These are phyloP conservation scores for Neonectria punicea DNA, from an alignment of 2,329 filamentous ascomycete genomes.

Conservation along the genomic window DNA sequence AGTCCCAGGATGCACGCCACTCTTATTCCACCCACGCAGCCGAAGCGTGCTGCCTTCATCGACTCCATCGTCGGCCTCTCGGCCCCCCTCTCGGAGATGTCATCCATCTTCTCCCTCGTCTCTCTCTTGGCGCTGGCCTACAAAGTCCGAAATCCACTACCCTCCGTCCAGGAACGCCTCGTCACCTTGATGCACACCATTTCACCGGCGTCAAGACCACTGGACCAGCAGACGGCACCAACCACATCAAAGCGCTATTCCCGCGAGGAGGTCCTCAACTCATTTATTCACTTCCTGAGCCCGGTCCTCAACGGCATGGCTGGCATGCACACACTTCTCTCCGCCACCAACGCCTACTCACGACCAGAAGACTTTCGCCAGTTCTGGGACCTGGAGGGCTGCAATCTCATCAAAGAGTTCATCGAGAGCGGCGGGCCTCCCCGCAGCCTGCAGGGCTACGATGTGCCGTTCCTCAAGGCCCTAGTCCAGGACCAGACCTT, in stretches of 20 bases:
- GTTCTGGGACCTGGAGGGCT: conserved; percentile 49
- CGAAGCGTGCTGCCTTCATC: conserved; percentile 37
- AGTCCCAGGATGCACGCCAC: conserved; percentile 35
- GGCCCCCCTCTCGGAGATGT: conserved; percentile 45
- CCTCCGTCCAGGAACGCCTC: conserved; percentile 44
- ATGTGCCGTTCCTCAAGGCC: conserved; percentile 40
- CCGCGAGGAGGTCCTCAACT: conserved; percentile 44
- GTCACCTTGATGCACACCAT: conserved; percentile 49
- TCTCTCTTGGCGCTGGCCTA: conserved; percentile 49
- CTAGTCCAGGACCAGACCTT: conserved; percentile 41
- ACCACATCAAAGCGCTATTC: conserved; percentile 29
- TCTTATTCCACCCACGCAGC: conserved; percentile 37
- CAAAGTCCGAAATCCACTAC: conserved; percentile 41
- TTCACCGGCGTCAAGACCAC: conserved; percentile 36
- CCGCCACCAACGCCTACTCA: conserved; percentile 45
- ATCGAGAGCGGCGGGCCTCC: conserved; percentile 42
- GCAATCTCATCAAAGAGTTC: conserved; percentile 48
- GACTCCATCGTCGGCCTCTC: conserved; percentile 46
- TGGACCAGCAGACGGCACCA: conserved; percentile 5
- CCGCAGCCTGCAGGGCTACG: conserved; percentile 39
- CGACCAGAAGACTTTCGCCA: conserved; percentile 48
- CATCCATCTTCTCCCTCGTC: conserved; percentile 47
- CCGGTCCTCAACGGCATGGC: conserved; percentile 50
- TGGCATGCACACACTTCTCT: conserved; percentile 47
- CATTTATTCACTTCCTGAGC: conserved; percentile 45